Conservation (phyloP, 805 yeast genomes). For the Candida nemodendra region DNA sequence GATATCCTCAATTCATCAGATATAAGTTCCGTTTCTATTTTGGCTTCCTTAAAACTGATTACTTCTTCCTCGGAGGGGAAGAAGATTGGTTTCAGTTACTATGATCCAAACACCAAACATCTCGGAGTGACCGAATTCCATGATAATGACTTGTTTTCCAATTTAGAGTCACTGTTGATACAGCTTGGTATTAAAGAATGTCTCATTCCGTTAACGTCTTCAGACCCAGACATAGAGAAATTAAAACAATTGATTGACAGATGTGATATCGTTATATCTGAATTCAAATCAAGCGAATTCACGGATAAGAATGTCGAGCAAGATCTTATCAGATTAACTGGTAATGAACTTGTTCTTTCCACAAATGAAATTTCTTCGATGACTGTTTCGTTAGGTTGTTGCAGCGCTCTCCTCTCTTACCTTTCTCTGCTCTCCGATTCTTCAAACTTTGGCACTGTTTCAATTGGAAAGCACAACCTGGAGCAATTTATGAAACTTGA, state of each 20-base stretch:
- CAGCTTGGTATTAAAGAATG: constrained; percentile 91
- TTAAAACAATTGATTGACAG: constrained; percentile 71
- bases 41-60: constrained; percentile 49
- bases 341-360: constrained; percentile 51
- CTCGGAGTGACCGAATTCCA: constrained; percentile 76
- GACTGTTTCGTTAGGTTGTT: constrained; percentile 55
- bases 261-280: constrained; percentile 72
- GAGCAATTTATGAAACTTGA: constrained; percentile 87
- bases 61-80: constrained; percentile 41
- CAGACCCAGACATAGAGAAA: constrained; percentile 59
- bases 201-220: constrained; percentile 47
- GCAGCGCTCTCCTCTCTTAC: constrained; percentile 68
- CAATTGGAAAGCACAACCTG: constrained; percentile 65
- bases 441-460: constrained; percentile 51
- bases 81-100: constrained; percentile 73
- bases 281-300: constrained; percentile 56
- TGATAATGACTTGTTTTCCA: constrained; percentile 86
- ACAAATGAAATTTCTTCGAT: constrained; percentile 53
- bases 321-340: constrained; percentile 72
- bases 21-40: constrained; percentile 40
- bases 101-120: constrained; percentile 65
- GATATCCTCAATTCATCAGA: constrained; percentile 55
- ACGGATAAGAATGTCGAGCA: constrained; percentile 67
- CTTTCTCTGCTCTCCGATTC: constrained; percentile 61
- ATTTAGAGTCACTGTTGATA: constrained; percentile 79